A percentile compares a stretch with the other conserved stretches of the same genome.
Conservation (phyloP, 495 filamentous ascomycete species). For the Penicillium nucicola region DNA sequence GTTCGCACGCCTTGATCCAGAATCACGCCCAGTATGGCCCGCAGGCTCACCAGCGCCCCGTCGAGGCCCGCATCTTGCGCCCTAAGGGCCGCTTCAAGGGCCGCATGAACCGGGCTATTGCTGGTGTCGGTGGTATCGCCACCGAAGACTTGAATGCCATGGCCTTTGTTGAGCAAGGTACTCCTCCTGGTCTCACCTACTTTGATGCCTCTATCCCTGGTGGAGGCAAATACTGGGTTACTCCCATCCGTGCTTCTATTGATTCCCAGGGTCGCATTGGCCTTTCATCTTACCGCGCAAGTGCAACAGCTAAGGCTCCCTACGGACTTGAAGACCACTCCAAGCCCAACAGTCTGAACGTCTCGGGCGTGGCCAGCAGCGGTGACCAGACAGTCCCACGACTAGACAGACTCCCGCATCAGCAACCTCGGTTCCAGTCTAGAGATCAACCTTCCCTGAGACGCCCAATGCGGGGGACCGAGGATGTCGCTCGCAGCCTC, state of each 20-base stretch:
- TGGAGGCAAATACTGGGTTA: constrained; percentile 65
- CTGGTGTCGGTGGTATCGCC: constrained; percentile 51
- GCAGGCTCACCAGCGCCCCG: constrained; percentile 56
- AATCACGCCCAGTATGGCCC: constrained; percentile 87
- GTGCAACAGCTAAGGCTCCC: constrained; percentile 45
- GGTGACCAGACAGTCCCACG: constrained; percentile 28
- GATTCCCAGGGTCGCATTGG: constrained; percentile 58
- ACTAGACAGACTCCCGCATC: constrained; percentile 24
- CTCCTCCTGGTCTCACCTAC: constrained; percentile 36
- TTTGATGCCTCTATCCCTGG: constrained; percentile 60
- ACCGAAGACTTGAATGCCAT: constrained; percentile 42
- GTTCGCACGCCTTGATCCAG: constrained; percentile 62
- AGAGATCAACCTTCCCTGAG: neutral
- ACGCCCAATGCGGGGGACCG: constrained; percentile 17
- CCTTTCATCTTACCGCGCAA: constrained; percentile 46
- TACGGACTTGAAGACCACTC: constrained; percentile 42
- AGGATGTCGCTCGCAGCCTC: constrained; percentile 35
- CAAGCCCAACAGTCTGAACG: constrained; percentile 20
- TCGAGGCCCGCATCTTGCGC: constrained; percentile 66
- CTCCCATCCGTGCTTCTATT: constrained; percentile 52
- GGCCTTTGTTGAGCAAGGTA: constrained; percentile 31
- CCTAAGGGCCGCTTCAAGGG: constrained; percentile 40
- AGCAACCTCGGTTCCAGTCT: constrained; percentile 13
- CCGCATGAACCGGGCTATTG: constrained; percentile 32
- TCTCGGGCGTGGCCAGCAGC: constrained; percentile 25